Conservation (phyloP, 2,329 filamentous ascomycete species). For the Podosphaera fusca region DNA sequence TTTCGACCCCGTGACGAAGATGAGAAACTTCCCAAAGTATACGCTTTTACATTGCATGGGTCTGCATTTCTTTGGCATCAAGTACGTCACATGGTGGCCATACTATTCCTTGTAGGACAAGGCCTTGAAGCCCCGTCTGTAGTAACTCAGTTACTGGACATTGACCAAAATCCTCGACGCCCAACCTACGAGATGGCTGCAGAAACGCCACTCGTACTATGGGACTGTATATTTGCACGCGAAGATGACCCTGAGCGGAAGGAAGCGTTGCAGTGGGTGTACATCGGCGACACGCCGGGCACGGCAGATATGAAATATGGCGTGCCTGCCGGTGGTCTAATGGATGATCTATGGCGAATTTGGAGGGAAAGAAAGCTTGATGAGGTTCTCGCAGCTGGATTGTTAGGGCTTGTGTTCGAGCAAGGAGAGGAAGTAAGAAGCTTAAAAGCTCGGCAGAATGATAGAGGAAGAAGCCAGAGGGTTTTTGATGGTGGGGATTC, state of each 20-base stretch:
- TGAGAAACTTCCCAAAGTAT: constrained; percentile 34
- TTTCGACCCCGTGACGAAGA: constrained; percentile 18
- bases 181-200: constrained; percentile 80
- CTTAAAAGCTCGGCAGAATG: constrained; percentile 3
- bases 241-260: constrained; percentile 20
- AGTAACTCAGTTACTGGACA: constrained; percentile 52
- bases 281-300: constrained; percentile 43
- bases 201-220: constrained; percentile 75
- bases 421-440: constrained; percentile 16
- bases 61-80: constrained; percentile 96
- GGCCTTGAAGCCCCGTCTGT: constrained; percentile 56
- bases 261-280: constrained; percentile 55
- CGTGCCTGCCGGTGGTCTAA: constrained; percentile 28
- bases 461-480: constrained; percentile 13
- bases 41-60: constrained; percentile 71
- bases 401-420: constrained; percentile 38
- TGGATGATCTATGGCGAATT: constrained; percentile 55
- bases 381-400: constrained; percentile 53
- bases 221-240: constrained; percentile 77
- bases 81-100: constrained; percentile 77
- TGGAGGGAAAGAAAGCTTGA: constrained; percentile 81
- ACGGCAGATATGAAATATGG: constrained; percentile 38
- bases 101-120: constrained; percentile 85
- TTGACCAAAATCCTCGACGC: constrained; percentile 43
- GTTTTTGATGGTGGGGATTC: constrained; percentile 33